These are phyloP conservation scores for Rutstroemia sp. DNA, from an alignment of 2,329 filamentous ascomycete genomes.

Conservation along the genomic window DNA sequence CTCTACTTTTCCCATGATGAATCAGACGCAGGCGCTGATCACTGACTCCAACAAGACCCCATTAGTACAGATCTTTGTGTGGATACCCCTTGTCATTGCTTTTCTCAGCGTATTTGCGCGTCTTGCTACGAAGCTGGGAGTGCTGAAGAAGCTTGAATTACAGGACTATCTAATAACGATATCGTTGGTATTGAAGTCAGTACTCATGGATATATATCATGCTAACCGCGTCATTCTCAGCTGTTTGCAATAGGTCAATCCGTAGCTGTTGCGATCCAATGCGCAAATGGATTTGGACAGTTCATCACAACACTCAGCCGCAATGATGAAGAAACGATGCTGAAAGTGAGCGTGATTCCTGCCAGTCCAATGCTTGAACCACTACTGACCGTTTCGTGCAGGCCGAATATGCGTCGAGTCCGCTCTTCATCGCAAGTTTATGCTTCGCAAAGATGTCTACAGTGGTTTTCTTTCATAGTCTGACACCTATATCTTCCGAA, in stretches of 20 bases:
- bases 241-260: constrained; percentile 1
- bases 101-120: neutral
- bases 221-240: neutral
- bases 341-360: neutral
- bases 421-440: neutral
- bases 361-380: too few relatives aligned
- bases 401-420: neutral
- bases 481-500: neutral
- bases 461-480: neutral
- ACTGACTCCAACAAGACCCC: neutral
- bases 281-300: constrained; percentile 8
- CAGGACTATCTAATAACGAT: neutral
- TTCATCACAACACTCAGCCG: neutral
- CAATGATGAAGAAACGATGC: neutral
- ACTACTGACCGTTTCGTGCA: neutral
- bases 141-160: neutral
- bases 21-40: neutral
- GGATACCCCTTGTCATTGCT: neutral
- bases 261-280: constrained; percentile 1
- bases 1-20: too few relatives aligned
- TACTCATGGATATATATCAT: neutral
- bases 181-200: neutral
- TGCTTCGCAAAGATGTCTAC: constrained; percentile 5
- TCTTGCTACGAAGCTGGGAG: neutral
- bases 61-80: neutral